phyloP scores from a whole-genome alignment of 257 asterid species.

The Ophiorrhiza pumila region DNA sequence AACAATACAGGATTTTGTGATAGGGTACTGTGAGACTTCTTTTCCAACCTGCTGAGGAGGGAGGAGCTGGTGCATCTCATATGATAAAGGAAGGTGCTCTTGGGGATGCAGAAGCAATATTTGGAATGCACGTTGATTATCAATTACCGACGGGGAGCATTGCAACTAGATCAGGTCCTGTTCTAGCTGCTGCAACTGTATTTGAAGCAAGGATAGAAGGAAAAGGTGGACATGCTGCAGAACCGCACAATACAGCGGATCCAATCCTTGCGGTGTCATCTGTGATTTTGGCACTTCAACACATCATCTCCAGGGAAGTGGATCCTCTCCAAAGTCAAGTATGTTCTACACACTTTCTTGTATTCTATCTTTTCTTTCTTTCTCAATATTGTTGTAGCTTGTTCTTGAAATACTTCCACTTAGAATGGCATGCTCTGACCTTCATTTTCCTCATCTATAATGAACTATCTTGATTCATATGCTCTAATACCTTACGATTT shows the following conservation, averaged over 20 bases:
- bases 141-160: conserved; percentile 57
- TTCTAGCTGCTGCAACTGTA: conserved; percentile 57
- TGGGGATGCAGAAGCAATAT: conserved; percentile 66
- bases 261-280: conserved; percentile 69
- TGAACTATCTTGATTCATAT: not conserved
- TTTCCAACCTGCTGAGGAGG: conserved; percentile 96
- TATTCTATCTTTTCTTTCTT: too few relatives aligned
- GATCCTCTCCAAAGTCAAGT: conserved; percentile 79
- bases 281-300: conserved; percentile 71
- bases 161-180: conserved; percentile 53
- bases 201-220: conserved; percentile 71
- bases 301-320: conserved; percentile 67
- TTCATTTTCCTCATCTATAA: not conserved
- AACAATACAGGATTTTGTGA: conserved; percentile 3
- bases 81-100: conserved; percentile 91
- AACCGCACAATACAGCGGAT: conserved; percentile 57
- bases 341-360: conserved; percentile 15
- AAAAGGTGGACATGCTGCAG: conserved; percentile 78
- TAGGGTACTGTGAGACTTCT: conserved; percentile 87
- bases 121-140: conserved; percentile 66
- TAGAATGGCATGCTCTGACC: not conserved
- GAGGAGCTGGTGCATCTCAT: conserved; percentile 78
- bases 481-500: not conserved
- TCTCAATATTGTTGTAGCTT: not conserved
- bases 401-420: not conserved